Evolutionary conservation across 2,329 filamentous ascomycete genomes (phyloP).

Genomic region (Phialemoniopsis sp.): DNA sequence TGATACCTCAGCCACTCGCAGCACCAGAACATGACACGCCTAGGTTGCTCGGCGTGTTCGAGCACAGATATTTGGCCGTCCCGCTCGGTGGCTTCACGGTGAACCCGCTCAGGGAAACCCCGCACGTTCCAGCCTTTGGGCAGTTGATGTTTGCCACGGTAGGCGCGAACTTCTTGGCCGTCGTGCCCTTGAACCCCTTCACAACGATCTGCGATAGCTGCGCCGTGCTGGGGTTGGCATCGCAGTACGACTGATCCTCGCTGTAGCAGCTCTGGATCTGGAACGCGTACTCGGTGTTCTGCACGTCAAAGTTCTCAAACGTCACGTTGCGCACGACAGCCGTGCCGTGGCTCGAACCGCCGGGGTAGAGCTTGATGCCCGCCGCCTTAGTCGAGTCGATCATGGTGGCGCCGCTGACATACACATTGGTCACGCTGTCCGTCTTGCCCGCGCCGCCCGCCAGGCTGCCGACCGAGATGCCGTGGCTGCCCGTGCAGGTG

Average conservation of each 20-base stretch:
- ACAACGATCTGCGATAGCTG: no score
- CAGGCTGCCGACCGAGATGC: constrained; percentile 41
- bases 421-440: constrained; percentile 37
- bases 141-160: no score
- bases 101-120: no score
- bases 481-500: constrained; percentile 40
- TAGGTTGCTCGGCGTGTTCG: no score
- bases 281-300: constrained; percentile 34
- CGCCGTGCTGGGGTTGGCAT: constrained; percentile 24
- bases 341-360: constrained; percentile 25
- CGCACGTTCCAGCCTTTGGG: no score
- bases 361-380: constrained; percentile 40
- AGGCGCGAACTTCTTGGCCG: no score
- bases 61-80: no score
- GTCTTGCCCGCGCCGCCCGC: constrained; percentile 24
- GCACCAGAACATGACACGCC: no score
- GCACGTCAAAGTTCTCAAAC: constrained; percentile 27
- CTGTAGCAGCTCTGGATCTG: constrained; percentile 41
- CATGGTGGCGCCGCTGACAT: constrained; percentile 33
- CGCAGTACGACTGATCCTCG: constrained; percentile 27
- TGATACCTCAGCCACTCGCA: no score
- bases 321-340: constrained; percentile 36
- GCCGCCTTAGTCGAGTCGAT: constrained; percentile 35
- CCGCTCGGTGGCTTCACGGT: no score
- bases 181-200: no score